Percentiles rank a stretch among this genome's conserved stretches.
Conservation (phyloP, 257 asterid genomes). For the Ajuga chamaepitys region DNA sequence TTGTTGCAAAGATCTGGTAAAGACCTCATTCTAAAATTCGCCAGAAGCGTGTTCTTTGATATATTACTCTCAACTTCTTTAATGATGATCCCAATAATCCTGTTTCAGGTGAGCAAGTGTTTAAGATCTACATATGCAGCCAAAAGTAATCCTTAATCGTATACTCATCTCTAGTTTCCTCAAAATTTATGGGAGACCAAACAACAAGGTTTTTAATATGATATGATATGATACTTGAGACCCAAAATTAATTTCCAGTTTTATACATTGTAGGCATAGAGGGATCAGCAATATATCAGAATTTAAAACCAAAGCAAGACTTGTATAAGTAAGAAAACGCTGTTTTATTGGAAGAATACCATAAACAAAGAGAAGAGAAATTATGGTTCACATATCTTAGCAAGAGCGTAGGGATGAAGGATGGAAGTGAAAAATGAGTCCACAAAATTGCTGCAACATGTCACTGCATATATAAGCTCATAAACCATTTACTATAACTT, state of each 20-base stretch:
- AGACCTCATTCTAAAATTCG: constrained; percentile 58
- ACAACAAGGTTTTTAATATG: background rate
- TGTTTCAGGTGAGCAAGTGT: constrained; percentile 22
- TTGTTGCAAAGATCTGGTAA: constrained; percentile 59
- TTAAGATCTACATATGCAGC: constrained; percentile 15
- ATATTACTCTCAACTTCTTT: constrained; percentile 64
- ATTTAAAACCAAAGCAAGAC: too few species aligned
- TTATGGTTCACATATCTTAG: too few species aligned
- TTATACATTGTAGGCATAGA: too few species aligned
- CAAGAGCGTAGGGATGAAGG: background rate
- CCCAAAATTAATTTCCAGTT: background rate
- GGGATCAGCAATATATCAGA: too few species aligned
- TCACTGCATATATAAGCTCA: background rate
- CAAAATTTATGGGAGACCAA: background rate
- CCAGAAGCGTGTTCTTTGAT: constrained; percentile 51
- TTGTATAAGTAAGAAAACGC: background rate
- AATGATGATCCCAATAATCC: constrained; percentile 55
- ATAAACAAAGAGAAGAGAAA: background rate
- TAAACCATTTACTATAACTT: background rate
- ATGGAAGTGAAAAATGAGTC: too few species aligned
- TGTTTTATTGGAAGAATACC: too few species aligned
- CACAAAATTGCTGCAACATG: too few species aligned
- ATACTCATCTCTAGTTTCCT: background rate
- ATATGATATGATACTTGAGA: background rate
- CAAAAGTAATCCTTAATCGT: background rate